phyloP scores from a whole-genome alignment of 2,329 filamentous ascomycete genomes.

The Epichloe gansuensis region DNA sequence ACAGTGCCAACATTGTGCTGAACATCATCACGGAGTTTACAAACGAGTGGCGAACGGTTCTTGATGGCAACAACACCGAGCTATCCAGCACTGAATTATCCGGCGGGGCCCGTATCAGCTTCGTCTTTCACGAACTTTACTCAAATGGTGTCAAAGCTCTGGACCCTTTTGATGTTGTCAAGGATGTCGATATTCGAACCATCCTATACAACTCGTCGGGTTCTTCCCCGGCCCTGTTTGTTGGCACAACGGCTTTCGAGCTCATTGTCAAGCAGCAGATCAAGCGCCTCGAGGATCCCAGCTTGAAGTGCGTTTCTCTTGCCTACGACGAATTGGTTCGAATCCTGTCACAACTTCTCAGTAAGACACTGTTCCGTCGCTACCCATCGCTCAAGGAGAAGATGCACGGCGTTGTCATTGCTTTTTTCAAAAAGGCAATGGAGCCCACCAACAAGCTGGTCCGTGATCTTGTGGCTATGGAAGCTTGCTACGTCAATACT shows the following conservation, averaged over 20 bases:
- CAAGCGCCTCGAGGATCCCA: slow-evolving; percentile 88
- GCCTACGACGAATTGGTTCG: slow-evolving; percentile 96
- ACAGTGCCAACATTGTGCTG: slow-evolving; percentile 89
- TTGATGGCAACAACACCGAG: slow-evolving; percentile 95
- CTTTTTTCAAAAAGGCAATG: slow-evolving; percentile 97
- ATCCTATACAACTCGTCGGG: slow-evolving; percentile 99
- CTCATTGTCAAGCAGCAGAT: slow-evolving; percentile 98
- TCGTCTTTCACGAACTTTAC: slow-evolving; percentile 98
- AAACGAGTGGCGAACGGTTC: slow-evolving; percentile 89
- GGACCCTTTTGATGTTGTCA: slow-evolving; percentile 93
- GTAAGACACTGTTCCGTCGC: slow-evolving; percentile 79
- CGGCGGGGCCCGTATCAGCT: slow-evolving; percentile 94
- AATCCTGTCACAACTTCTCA: slow-evolving; percentile 79
- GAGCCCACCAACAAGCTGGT: slow-evolving; percentile 97
- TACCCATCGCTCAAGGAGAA: slow-evolving; percentile 96
- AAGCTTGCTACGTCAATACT: slow-evolving; percentile 95
- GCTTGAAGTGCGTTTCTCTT: slow-evolving; percentile 90
- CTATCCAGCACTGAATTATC: slow-evolving; percentile 89
- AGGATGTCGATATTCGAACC: slow-evolving; percentile 93
- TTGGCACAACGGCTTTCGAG: slow-evolving; percentile 96
- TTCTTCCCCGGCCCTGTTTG: slow-evolving; percentile 89
- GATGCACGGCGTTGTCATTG: slow-evolving; percentile 81
- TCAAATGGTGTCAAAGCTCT: slow-evolving; percentile 95
- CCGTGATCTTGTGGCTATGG: slow-evolving; percentile 84
- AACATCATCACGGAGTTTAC: slow-evolving; percentile 99